phyloP scores from a whole-genome alignment of 345 rosid species.

The Sisymbrium irio region DNA sequence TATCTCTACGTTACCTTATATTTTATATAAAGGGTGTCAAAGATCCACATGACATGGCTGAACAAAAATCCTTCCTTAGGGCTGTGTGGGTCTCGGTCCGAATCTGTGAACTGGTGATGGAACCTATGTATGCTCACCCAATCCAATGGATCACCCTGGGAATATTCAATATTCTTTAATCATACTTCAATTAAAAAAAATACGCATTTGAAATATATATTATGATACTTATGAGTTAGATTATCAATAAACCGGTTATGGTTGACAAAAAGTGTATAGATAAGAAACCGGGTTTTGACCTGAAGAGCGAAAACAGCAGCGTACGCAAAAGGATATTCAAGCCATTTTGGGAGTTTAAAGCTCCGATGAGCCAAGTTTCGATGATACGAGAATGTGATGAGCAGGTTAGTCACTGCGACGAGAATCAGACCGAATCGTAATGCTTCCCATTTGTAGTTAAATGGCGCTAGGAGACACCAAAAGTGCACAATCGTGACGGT shows the following conservation, averaged over 20 bases:
- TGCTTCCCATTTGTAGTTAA: slow-evolving; percentile 66
- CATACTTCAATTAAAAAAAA: background rate
- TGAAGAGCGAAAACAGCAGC: slow-evolving; percentile 71
- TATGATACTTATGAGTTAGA: background rate
- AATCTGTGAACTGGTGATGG: slow-evolving; percentile 79
- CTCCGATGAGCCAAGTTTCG: slow-evolving; percentile 71
- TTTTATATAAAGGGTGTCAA: slow-evolving; percentile 45
- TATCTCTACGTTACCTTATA: slow-evolving; percentile 44
- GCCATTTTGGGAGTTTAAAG: slow-evolving; percentile 81
- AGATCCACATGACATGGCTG: slow-evolving; percentile 77
- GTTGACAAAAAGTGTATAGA: background rate
- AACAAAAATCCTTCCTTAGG: slow-evolving; percentile 86
- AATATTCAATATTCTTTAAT: background rate
- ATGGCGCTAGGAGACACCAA: slow-evolving; percentile 61
- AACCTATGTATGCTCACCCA: slow-evolving; percentile 94
- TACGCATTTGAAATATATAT: background rate
- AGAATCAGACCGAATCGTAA: slow-evolving; percentile 53
- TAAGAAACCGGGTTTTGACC: slow-evolving; percentile 34
- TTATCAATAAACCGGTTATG: background rate
- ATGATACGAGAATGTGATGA: slow-evolving; percentile 69
- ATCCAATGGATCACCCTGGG: slow-evolving; percentile 58
- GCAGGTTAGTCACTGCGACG: slow-evolving; percentile 44
- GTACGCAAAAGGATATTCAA: slow-evolving; percentile 75
- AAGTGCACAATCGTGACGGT: slow-evolving; percentile 53
- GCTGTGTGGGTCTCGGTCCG: slow-evolving; percentile 86